Percentiles rank a stretch among this genome's conserved stretches.
phyloP scores from a whole-genome alignment of 768 basidiomycete genomes.

The Mycena venus region DNA sequence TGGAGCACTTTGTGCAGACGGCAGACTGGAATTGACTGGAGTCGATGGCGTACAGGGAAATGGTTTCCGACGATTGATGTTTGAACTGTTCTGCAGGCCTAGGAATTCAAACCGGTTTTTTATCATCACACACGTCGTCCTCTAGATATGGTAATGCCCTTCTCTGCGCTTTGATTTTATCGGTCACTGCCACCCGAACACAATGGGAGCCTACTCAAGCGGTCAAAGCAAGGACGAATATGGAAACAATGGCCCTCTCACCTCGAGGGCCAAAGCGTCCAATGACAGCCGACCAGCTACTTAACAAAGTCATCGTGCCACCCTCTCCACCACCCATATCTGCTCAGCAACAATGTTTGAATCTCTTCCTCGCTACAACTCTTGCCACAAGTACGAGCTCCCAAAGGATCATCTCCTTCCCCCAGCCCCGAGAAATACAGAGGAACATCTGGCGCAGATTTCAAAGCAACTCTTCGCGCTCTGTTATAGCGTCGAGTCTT shows the following conservation, averaged over 20 bases:
- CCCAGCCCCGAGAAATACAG: not conserved
- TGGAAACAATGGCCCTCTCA: not conserved
- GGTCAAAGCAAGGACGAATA: not conserved
- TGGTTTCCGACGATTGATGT: not conserved
- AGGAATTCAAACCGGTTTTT: too few species aligned
- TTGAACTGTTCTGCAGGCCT: too few species aligned
- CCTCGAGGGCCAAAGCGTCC: slow-evolving; percentile 9
- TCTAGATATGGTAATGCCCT: too few species aligned
- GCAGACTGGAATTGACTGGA: slow-evolving; percentile 8
- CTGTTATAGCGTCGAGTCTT: not conserved
- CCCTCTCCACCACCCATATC: not conserved
- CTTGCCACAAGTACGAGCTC: slow-evolving; percentile 12
- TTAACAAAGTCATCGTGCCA: not conserved
- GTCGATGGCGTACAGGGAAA: not conserved
- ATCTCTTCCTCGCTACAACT: not conserved
- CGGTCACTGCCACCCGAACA: not conserved
- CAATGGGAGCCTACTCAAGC: not conserved
- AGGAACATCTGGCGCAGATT: not conserved
- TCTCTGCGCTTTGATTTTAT: too few species aligned
- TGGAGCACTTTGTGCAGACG: not conserved
- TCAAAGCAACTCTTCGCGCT: not conserved
- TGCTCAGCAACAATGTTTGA: not conserved
- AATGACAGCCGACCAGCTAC: not conserved
- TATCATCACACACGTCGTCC: too few species aligned
- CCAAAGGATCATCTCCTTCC: slow-evolving; percentile 3